A percentile compares a stretch with the other conserved stretches of the same genome.
Conservation (phyloP, 257 asterid species). For the Petunia secreta region DNA sequence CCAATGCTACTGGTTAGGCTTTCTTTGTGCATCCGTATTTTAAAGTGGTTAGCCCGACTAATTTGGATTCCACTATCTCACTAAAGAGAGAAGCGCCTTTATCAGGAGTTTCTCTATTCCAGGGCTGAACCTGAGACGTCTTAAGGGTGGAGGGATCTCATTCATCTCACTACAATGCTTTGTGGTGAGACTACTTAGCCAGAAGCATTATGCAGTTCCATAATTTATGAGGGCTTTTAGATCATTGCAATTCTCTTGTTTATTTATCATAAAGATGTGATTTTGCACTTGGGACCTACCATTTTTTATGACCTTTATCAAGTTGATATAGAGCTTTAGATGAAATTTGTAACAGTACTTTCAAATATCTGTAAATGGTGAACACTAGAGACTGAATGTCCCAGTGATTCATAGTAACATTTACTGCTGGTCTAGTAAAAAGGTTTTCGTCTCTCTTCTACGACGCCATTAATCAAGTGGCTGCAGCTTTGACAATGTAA, state of each 20-base stretch:
- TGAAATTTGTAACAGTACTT: neutral
- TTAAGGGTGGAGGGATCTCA: too few species aligned
- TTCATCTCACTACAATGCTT: too few species aligned
- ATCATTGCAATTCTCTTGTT: slow-evolving; percentile 12
- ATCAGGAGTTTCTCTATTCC: too few species aligned
- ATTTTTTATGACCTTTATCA: neutral
- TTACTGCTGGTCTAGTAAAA: neutral
- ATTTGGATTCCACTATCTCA: too few species aligned
- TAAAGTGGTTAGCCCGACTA: too few species aligned
- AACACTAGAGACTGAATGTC: slow-evolving; percentile 1
- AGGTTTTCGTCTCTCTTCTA: neutral
- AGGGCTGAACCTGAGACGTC: too few species aligned
- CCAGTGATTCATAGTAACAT: neutral
- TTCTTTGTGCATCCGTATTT: too few species aligned
- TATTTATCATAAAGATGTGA: neutral
- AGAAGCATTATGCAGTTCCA: neutral
- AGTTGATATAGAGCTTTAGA: neutral
- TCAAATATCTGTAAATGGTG: neutral
- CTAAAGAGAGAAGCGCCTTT: too few species aligned
- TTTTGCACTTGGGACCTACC: neutral
- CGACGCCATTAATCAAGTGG: neutral
- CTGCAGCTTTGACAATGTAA: neutral
- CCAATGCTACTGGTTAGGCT: neutral
- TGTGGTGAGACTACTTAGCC: too few species aligned
- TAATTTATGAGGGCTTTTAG: neutral